Conservation (phyloP, 805 yeast genomes). For the Isabelozyma heimii region DNA sequence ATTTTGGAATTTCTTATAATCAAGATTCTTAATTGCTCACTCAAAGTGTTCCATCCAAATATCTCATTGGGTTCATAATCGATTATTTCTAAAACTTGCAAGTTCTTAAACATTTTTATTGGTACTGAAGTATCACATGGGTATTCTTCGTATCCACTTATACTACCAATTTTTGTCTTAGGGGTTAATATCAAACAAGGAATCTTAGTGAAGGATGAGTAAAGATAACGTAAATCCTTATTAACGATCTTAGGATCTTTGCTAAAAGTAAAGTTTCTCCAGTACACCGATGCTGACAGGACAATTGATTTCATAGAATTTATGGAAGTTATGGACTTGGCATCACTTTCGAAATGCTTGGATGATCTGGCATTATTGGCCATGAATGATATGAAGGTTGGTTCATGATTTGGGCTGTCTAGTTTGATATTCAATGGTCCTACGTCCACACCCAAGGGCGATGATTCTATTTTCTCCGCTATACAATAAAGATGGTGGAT, state of each 20-base stretch:
- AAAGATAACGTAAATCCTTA: conserved; percentile 54
- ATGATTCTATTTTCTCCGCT: conserved; percentile 54
- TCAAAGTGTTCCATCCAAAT: conserved; percentile 60
- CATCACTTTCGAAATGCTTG: conserved; percentile 40
- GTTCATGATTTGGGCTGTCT: conserved; percentile 56
- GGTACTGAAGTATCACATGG: conserved; percentile 74
- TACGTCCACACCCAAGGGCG: conserved; percentile 45
- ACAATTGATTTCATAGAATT: conserved; percentile 54
- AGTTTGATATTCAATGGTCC: conserved; percentile 63
- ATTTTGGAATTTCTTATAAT: conserved; percentile 52
- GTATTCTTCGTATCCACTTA: conserved; percentile 63
- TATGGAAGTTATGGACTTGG: conserved; percentile 54
- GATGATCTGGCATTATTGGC: conserved; percentile 50
- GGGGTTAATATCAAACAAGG: conserved; percentile 64
- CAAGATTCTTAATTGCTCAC: conserved; percentile 54
- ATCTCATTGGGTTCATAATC: conserved; percentile 64
- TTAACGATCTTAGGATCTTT: conserved; percentile 44
- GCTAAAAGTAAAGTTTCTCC: conserved; percentile 33
- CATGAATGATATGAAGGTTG: conserved; percentile 55
- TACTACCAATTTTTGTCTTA: conserved; percentile 54
- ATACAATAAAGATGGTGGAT: conserved; percentile 63
- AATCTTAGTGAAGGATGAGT: conserved; percentile 61
- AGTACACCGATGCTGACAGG: conserved; percentile 39
- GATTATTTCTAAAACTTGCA: conserved; percentile 57
- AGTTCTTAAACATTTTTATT: conserved; percentile 55